Evolutionary conservation across 495 filamentous ascomycete species (phyloP), one percentile per base, ranked within the genome.

Genomic region (Daldinia decipiens): DNA sequence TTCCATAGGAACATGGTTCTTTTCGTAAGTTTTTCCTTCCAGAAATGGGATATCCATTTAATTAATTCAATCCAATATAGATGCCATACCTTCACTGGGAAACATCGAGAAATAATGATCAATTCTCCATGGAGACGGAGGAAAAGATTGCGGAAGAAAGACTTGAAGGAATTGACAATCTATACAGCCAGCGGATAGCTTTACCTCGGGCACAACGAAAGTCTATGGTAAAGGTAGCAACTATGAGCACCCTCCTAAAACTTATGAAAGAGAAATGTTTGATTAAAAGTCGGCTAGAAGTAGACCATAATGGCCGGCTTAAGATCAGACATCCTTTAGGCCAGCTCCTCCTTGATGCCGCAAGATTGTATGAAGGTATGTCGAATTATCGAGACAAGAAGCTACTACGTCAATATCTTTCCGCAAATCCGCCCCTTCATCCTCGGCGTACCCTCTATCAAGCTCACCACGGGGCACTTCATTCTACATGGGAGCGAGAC

Each of bases 21-120:
- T 0, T 83, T 82, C 51, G 80, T 80, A 53, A 34, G 29, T 1
- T 32, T 32, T 7, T 32, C 29, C 7, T 31, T 6, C n/a, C n/a
- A n/a, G n/a, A n/a, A n/a, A n/a, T n/a, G n/a, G n/a, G n/a, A n/a
- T n/a, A n/a, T n/a, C n/a, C n/a, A n/a, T n/a, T n/a, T n/a, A n/a
- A n/a, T n/a, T n/a, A n/a, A n/a, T n/a, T n/a, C n/a, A n/a, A n/a
- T n/a, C n/a, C n/a, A n/a, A n/a, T n/a, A 0, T 31, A 82, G 81
- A 91, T 91, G 88, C 89, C 89, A 1, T 92, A 90, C 64, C 77
- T 92, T 3, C 88, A 91, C 69, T 92, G 89, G 74, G 90, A 92
- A 38, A 90, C 87, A 0, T 71, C 74, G 0, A 67, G 53, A n/a
- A 74, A 62, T 36, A 53, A 27, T 13, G 58, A 74, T 13, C 59